Evolutionary conservation across 768 basidiomycete genomes (phyloP), one percentile per base, ranked within the genome.

Genomic region (Fistulinella prunicolor): DNA sequence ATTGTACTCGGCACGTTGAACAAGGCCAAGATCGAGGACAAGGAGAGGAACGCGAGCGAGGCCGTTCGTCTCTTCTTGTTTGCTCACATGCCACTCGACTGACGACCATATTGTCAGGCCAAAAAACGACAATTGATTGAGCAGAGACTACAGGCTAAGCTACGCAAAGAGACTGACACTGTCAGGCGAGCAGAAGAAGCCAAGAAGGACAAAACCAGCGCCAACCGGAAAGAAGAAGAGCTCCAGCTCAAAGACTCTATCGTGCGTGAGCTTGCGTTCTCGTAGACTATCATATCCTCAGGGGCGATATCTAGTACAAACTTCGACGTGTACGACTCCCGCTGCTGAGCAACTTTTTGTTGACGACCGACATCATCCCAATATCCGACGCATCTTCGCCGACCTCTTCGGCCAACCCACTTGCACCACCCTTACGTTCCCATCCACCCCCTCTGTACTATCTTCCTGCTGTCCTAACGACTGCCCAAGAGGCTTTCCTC

Each of bases 11-110:
- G 87, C 44, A 92, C 89, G 55, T 78, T 92, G 52, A 88, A 85
- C 72, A 88, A 87, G 74, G 89, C 89, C 55, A 90, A 89, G 73
- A 83, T 79, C 56, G 89, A 92, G 73, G 89, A 89, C 67, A 85
- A 86, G 64, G 82, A 87, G 73, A 75, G 88, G 50, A 88, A 77
- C 63, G 83, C 84, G n/a, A 89, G 87, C 67, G 89, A 92, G 59
- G 87, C 89, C 59, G 89, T 90, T 50, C 65, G 70, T 67, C 32
- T 32, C 24, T 36, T 22, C 34, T 44, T 6, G 17, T 39, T n/a
- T 19, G 16, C 34, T 43, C 47, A 43, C 30, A 32, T 4, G 12
- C 32, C 38, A 22, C 38, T 34, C 13, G 9, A 43, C 50, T 59
- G 44, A 63, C 34, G 20, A 39, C 44, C 32, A 14, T 9, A n/a